A percentile compares a stretch with the other conserved stretches of the same genome.
Conservation (phyloP, 148 eudicot species). For the Vaccinium vitisidaea region DNA sequence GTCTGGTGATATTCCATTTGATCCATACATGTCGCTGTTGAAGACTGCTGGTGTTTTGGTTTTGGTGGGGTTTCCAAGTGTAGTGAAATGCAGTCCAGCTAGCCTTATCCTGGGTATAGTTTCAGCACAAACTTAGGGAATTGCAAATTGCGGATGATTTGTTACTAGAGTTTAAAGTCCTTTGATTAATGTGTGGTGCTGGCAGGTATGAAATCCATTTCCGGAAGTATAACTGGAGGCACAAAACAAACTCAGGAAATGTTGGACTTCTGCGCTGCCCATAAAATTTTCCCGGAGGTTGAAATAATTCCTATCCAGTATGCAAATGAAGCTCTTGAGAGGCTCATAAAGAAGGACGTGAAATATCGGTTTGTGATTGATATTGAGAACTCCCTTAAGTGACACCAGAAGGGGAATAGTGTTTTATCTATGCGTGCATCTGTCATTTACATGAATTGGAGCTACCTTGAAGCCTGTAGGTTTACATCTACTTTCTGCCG, state of each 20-base stretch:
- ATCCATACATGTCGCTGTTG: conserved; percentile 56
- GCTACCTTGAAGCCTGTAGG: not conserved
- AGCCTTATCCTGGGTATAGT: conserved; percentile 52
- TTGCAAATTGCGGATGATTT: not conserved
- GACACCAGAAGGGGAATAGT: conserved; percentile 12
- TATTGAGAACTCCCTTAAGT: conserved; percentile 62
- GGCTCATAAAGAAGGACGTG: conserved; percentile 59
- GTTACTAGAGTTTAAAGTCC: not conserved
- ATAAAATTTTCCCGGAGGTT: conserved; percentile 57
- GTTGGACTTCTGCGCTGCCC: conserved; percentile 70
- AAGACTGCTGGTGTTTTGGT: conserved; percentile 63
- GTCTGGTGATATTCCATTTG: conserved; percentile 71
- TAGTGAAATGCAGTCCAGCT: conserved; percentile 60
- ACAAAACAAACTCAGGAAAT: conserved; percentile 72
- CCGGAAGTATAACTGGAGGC: conserved; percentile 73
- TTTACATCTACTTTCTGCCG: not conserved
- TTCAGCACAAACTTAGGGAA: not conserved
- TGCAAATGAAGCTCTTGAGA: conserved; percentile 72
- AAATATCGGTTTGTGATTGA: conserved; percentile 84
- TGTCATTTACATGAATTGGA: not conserved
- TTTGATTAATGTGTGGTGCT: conserved; percentile 17
- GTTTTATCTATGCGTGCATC: not conserved
- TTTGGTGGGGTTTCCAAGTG: conserved; percentile 65
- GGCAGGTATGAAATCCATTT: conserved; percentile 62
- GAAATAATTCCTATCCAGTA: conserved; percentile 67